phyloP scores from a whole-genome alignment of 2,329 filamentous ascomycete species.

The Nigrospora oryzae region DNA sequence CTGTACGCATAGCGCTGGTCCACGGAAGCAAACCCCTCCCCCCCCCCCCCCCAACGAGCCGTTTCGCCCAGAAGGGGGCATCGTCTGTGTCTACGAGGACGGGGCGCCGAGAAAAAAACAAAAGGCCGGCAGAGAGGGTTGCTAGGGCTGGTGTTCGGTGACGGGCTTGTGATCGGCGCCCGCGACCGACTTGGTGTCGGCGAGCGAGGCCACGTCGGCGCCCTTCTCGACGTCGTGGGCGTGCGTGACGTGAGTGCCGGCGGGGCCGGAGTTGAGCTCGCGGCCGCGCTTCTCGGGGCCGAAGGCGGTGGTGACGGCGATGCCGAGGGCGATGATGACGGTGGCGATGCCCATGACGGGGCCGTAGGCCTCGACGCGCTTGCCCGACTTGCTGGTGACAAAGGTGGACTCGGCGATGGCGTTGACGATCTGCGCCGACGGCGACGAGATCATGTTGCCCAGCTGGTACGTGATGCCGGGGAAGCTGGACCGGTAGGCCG shows the following conservation, averaged over 20 bases:
- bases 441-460: neutral
- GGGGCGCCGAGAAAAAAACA: too few species aligned
- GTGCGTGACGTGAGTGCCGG: conserved; percentile 27
- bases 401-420: conserved; percentile 57
- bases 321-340: conserved; percentile 65
- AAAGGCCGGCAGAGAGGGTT: too few species aligned
- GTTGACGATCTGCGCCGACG: conserved; percentile 30
- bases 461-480: conserved; percentile 40
- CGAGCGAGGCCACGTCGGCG: conserved; percentile 14
- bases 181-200: neutral
- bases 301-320: conserved; percentile 57
- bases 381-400: conserved; percentile 44
- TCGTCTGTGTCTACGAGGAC: too few species aligned
- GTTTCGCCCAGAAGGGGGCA: too few species aligned
- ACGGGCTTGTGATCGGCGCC: neutral
- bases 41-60: too few species aligned
- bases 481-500: conserved; percentile 62
- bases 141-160: too few species aligned
- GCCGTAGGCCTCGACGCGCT: conserved; percentile 60
- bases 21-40: too few species aligned
- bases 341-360: conserved; percentile 70
- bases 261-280: conserved; percentile 49
- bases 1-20: too few species aligned
- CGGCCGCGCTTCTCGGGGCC: conserved; percentile 69
- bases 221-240: conserved; percentile 17